Base-by-base conservation (phyloP, 805 yeast species). In the Zygoascus ofunaensis region DNA sequence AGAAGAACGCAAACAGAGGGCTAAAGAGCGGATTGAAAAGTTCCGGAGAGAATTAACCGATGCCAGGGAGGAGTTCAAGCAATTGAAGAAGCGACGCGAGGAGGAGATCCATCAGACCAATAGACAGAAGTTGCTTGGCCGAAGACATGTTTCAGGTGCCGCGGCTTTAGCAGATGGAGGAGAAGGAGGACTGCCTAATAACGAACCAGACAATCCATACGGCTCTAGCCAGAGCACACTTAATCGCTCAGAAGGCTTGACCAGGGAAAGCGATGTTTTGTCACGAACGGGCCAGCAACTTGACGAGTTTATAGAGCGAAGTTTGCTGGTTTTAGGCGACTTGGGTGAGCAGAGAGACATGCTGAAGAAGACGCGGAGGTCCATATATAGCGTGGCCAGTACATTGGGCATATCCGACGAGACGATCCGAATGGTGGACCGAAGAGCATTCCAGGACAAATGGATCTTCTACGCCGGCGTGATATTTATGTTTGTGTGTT, bases 271-370 rank as follows among this genome's bases (percentile, higher is more conserved):
- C 37, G 73, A 74, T 37, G 73, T 65, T 19, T 45, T 68, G 40
- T 72, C 73, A 26, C 69, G 84, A 45, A 87, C 95, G 0, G 79
- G 83, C 35, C 79, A 79, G 44, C 95, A 86, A 59, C 66, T 92
- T 49, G 98, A 92, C 59, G 87, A 85, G 51, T 86, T 92, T 35
- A 62, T 92, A 36, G 97, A 85, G 56, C 82, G 86, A 81, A 97
- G 97, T 2, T 77, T 82, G 48, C 73, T 74, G 40, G 86, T 95
- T 1, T 76, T 87, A 51, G 94, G 84, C 41, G 95, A 89, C 58
- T 69, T 92, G 19, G 82, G 83, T 17, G 87, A 82, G 39, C 97
- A 92, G 59, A 85, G 86, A 61, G 82, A 80, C 55, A 71, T 80
- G 23, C 70, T 90, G 45, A 67, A 72, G 45, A 69, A 69, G 47